Evolutionary conservation across 2,329 filamentous ascomycete genomes (phyloP), one percentile per base, ranked within the genome.

Genomic region (Graphilbum ipis-grandicollis): DNA sequence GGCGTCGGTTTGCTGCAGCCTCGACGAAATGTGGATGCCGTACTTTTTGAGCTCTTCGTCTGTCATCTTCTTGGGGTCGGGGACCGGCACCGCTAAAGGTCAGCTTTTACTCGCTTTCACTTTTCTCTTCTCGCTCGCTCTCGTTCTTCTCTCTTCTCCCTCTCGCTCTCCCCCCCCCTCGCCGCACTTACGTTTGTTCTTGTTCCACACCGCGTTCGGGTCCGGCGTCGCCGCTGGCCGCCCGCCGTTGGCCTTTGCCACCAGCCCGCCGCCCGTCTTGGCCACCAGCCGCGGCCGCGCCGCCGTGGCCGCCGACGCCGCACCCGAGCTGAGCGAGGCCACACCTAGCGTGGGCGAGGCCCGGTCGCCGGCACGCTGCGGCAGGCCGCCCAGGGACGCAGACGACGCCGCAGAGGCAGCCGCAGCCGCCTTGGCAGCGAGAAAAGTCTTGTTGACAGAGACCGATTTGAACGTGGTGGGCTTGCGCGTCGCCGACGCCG

Each of bases 41-140:
- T 82, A 85, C 52, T 84, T 81, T 53, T 84, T 79, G 50, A 92
- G 65, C 52, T 92, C 83, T 52, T 92, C 83, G 48, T 92, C 83
- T 4, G 83, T 88, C 41, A 85, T 75, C 51, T 85, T 82, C 53
- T 83, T 84, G 5, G 79, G 75, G 41, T 84, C 79, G 7, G 78
- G 74, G 7, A 68, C 66, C 37, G 75, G 68, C 7, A 65, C 63
- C 36, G 73, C 72, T 79, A 46, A 17, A 21, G 7, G 18, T 23
- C 15, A 22, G 32, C 17, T 4, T 30, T 18, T 9, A 8, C 6
- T 18, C 9, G 7, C 12, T 34, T 9, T n/a, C 26, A 9, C 12
- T 28, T 28, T 5, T 13, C 26, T 13, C 14, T 13, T 13, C 26
- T n/a, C 6, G 12, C 14, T 28, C 14, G 10, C 26, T 28, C 26